Evolutionary conservation across 1,139 yeast genomes (phyloP).

Genomic region (Scheffersomyces segobiensis): DNA sequence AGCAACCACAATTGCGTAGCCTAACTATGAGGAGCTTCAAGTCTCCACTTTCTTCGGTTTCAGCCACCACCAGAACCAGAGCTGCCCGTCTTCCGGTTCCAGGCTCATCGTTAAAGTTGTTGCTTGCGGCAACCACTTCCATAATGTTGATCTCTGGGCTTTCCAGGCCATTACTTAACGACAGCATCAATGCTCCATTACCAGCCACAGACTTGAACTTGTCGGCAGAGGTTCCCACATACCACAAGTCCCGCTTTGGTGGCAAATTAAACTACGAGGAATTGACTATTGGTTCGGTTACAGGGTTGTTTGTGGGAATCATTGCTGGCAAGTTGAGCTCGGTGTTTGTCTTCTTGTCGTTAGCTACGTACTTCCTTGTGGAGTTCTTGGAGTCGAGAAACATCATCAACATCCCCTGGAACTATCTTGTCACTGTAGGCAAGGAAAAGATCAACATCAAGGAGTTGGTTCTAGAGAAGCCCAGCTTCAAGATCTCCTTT

Average conservation of each 20-base stretch:
- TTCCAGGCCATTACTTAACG: constrained; percentile 6
- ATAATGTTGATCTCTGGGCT: constrained; percentile 3
- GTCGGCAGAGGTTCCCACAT: background rate
- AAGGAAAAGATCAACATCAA: constrained; percentile 48
- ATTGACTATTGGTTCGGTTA: constrained; percentile 65
- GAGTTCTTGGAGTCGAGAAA: constrained; percentile 65
- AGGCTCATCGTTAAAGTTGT: constrained; percentile 5
- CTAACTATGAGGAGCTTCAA: background rate
- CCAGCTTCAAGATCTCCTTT: constrained; percentile 66
- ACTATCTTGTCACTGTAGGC: constrained; percentile 45
- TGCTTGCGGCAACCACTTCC: constrained; percentile 6
- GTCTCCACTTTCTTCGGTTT: constrained; percentile 1
- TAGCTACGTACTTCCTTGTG: constrained; percentile 50
- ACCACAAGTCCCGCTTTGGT: constrained; percentile 18
- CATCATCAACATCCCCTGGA: constrained; percentile 53
- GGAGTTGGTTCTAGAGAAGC: constrained; percentile 57
- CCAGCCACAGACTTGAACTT: constrained; percentile 1
- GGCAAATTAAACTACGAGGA: constrained; percentile 60
- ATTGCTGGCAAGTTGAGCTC: constrained; percentile 67
- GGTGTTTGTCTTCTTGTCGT: constrained; percentile 53
- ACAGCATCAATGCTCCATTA: constrained; percentile 3
- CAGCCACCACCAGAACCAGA: constrained; percentile 1
- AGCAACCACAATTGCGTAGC: background rate
- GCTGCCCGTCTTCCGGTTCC: background rate
- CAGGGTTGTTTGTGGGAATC: constrained; percentile 64